Conservation (phyloP, 2,329 filamentous ascomycete species). For the Chrysosporium keratinophilum region DNA sequence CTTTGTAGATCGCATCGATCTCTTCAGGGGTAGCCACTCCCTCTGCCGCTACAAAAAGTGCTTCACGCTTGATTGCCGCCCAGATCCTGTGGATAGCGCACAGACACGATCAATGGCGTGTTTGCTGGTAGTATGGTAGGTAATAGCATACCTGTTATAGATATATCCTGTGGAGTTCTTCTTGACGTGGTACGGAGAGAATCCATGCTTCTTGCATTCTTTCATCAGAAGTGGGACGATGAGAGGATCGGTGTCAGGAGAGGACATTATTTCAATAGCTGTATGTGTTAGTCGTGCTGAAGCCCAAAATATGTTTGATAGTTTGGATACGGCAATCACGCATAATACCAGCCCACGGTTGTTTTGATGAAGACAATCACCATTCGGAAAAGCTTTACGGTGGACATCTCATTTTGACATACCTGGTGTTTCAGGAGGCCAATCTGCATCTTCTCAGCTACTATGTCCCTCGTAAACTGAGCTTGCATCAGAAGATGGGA, state of each 20-base stretch:
- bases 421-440: conserved; percentile 33
- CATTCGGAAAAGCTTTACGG: too few species aligned
- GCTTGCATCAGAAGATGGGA: not conserved
- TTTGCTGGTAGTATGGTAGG: not conserved
- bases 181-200: conserved; percentile 31
- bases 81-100: conserved; percentile 26
- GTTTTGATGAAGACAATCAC: too few species aligned
- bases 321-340: not conserved
- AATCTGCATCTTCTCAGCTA: conserved; percentile 22
- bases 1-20: conserved; percentile 31
- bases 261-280: conserved; percentile 35
- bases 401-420: conserved; percentile 3
- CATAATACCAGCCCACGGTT: too few species aligned
- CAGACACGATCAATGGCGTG: not conserved
- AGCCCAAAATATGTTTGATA: not conserved
- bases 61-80: conserved; percentile 37
- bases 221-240: conserved; percentile 25
- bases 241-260: conserved; percentile 24
- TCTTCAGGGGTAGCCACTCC: conserved; percentile 29
- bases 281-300: not conserved
- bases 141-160: conserved; percentile 27
- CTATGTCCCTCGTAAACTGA: not conserved
- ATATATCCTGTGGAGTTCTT: conserved; percentile 32
- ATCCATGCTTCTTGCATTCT: conserved; percentile 25
- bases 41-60: conserved; percentile 27